These are phyloP conservation scores for Fusarium oligoseptatum DNA, from an alignment of 2,329 filamentous ascomycete genomes.

Conservation along the genomic window DNA sequence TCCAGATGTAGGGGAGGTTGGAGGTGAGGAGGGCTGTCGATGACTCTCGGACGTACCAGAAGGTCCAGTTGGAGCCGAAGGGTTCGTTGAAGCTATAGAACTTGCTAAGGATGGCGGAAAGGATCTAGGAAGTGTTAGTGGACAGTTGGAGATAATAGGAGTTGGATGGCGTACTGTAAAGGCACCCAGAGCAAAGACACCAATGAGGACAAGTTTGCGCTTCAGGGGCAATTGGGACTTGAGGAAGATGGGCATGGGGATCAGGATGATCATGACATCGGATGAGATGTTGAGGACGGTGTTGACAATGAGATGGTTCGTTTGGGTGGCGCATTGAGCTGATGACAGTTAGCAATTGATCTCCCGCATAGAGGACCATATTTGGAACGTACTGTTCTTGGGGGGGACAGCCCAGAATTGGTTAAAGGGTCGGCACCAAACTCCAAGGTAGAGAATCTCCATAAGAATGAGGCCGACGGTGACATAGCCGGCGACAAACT, in stretches of 20 bases:
- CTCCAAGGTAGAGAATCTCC: conserved; percentile 62
- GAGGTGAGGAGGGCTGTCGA: conserved; percentile 59
- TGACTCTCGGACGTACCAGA: conserved; percentile 60
- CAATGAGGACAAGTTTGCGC: conserved; percentile 66
- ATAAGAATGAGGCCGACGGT: conserved; percentile 62
- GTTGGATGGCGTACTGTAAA: conserved; percentile 57
- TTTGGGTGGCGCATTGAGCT: conserved; percentile 69
- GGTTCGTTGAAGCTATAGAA: conserved; percentile 57
- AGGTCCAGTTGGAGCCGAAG: conserved; percentile 55
- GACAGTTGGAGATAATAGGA: background rate
- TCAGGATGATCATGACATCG: conserved; percentile 69
- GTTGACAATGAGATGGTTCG: conserved; percentile 70
- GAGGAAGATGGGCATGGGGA: conserved; percentile 68
- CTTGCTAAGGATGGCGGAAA: conserved; percentile 62
- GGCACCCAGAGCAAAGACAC: conserved; percentile 59
- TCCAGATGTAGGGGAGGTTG: conserved; percentile 59
- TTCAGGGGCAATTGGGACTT: conserved; percentile 62
- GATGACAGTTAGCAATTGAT: conserved; percentile 21
- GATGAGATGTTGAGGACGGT: conserved; percentile 71
- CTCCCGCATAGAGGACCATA: background rate
- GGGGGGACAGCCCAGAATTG: conserved; percentile 71
- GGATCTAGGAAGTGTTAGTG: conserved; percentile 54
- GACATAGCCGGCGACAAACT: conserved; percentile 62
- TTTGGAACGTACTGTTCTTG: conserved; percentile 56
- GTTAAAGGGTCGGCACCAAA: conserved; percentile 69